Conservation (phyloP, 1,284 basidiomycete genomes). For the Heterobasidion annosum region DNA sequence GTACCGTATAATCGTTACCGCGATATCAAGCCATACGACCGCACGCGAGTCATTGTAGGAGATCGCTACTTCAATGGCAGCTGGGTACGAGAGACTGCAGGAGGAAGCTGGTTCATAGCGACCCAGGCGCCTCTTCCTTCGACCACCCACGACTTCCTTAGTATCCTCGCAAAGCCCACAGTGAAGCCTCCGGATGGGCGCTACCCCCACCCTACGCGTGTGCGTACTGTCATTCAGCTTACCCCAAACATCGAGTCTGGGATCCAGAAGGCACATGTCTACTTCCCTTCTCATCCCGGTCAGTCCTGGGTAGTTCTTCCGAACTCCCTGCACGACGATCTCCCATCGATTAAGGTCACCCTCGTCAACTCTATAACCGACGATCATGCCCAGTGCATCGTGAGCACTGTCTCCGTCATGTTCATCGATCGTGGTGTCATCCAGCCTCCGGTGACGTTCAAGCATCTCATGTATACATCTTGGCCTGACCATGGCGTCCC, state of each 20-base stretch:
- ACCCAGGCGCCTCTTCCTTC: slow-evolving; percentile 68
- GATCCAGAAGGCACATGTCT: slow-evolving; percentile 62
- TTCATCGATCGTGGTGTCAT: slow-evolving; percentile 11
- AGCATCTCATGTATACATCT: slow-evolving; percentile 62
- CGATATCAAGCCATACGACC: slow-evolving; percentile 71
- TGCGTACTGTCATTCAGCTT: slow-evolving; percentile 74
- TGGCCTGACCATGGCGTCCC: slow-evolving; percentile 86
- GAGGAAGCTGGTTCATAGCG: slow-evolving; percentile 76
- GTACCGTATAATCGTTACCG: slow-evolving; percentile 55
- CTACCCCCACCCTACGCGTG: slow-evolving; percentile 17
- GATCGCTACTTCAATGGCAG: slow-evolving; percentile 74
- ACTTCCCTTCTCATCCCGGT: slow-evolving; percentile 58
- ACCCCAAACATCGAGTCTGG: slow-evolving; percentile 61
- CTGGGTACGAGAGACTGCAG: slow-evolving; percentile 67
- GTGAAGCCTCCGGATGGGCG: slow-evolving; percentile 6
- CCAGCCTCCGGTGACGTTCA: slow-evolving; percentile 39
- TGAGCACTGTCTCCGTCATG: slow-evolving; percentile 39
- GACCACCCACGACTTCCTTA: slow-evolving; percentile 70
- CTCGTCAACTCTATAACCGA: slow-evolving; percentile 35
- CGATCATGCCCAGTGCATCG: slow-evolving; percentile 49
- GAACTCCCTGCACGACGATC: slow-evolving; percentile 25
- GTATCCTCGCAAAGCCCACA: slow-evolving; percentile 31
- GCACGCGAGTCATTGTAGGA: slow-evolving; percentile 55
- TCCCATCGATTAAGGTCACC: slow-evolving; percentile 43
- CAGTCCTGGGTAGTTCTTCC: slow-evolving; percentile 42